phyloP scores from a whole-genome alignment of 129 eudicot species.

The Chrysanthemum lavandulifolium region DNA sequence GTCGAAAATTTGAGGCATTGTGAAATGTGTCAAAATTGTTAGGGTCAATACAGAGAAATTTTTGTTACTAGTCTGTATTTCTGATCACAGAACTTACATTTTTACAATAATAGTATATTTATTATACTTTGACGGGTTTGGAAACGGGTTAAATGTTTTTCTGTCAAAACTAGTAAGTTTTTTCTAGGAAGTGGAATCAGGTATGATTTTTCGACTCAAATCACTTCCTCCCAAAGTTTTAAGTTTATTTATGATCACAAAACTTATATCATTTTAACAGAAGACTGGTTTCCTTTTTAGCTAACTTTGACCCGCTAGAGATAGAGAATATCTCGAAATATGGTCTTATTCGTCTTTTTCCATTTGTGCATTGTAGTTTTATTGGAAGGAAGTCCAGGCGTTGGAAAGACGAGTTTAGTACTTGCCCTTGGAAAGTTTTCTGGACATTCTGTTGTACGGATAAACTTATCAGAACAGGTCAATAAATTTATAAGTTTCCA shows the following conservation, averaged over 20 bases:
- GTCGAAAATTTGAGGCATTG: background rate
- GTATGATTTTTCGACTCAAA: too few species aligned
- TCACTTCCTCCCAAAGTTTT: background rate
- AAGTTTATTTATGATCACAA: background rate
- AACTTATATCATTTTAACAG: background rate
- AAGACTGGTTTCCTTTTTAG: too few species aligned
- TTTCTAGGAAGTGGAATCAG: too few species aligned
- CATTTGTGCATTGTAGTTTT: constrained; percentile 49
- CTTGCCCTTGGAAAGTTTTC: constrained; percentile 81
- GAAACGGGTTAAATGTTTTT: too few species aligned
- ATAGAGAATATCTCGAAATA: background rate
- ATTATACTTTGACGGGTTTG: too few species aligned
- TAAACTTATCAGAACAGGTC: constrained; percentile 98
- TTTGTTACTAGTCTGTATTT: background rate
- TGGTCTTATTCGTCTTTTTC: constrained; percentile 17
- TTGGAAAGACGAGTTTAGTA: constrained; percentile 93
- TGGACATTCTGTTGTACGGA: constrained; percentile 90
- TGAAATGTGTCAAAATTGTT: background rate
- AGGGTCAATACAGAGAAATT: background rate
- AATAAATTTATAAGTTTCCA: background rate
- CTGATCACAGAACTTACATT: too few species aligned
- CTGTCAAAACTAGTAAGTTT: background rate
- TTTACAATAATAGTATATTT: too few species aligned
- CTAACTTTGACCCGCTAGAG: background rate
- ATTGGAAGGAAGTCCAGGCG: constrained; percentile 99